Conservation (phyloP, 768 basidiomycete species). For the Psilocybe cyanescens region DNA sequence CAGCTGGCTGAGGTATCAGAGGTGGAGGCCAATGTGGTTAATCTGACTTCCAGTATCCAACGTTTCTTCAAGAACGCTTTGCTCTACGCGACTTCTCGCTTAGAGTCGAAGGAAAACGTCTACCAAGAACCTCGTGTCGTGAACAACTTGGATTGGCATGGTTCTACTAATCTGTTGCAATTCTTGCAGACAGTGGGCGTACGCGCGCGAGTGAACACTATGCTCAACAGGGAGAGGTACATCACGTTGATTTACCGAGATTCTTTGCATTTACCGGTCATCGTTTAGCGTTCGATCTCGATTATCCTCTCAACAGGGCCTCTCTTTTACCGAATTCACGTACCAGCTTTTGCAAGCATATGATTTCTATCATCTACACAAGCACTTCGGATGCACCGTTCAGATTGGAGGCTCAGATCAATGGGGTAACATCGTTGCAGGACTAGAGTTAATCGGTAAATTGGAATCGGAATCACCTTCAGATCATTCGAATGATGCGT, state of each 20-base stretch:
- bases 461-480: conserved; percentile 30
- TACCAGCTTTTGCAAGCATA: conserved; percentile 98
- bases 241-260: conserved; percentile 13
- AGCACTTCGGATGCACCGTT: conserved; percentile 68
- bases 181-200: conserved; percentile 85
- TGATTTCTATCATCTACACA: conserved; percentile 84
- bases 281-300: conserved; percentile 76
- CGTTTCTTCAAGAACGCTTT: conserved; percentile 73
- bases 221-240: conserved; percentile 91
- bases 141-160: conserved; percentile 77
- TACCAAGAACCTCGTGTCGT: conserved; percentile 32
- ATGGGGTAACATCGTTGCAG: conserved; percentile 97
- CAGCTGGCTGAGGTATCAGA: conserved; percentile 61
- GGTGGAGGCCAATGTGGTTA: conserved; percentile 66
- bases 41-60: conserved; percentile 67
- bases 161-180: conserved; percentile 72
- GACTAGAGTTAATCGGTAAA: conserved; percentile 86
- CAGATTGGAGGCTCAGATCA: conserved; percentile 98
- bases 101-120: conserved; percentile 22
- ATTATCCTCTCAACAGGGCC: conserved; percentile 77
- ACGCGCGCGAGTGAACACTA: conserved; percentile 81
- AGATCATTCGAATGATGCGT: conserved; percentile 44
- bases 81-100: conserved; percentile 54
- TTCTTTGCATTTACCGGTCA: conserved; percentile 4
- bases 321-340: conserved; percentile 98